phyloP scores from a whole-genome alignment of 2,329 filamentous ascomycete genomes.

The Arthroderma sp. region DNA sequence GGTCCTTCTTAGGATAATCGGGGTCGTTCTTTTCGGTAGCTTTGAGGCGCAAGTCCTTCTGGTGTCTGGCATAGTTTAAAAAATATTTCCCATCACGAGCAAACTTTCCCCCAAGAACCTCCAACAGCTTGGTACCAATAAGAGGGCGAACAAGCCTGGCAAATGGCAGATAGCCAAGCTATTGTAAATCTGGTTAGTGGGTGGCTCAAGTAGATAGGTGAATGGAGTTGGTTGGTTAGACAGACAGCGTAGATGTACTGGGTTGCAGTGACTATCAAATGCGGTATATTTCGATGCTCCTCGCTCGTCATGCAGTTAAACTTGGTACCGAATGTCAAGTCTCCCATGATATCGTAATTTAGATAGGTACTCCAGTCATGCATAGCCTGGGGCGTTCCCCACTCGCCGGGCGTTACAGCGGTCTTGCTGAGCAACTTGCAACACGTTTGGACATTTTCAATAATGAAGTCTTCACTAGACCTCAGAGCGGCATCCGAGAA shows the following conservation, averaged over 20 bases:
- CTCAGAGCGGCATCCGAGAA: conserved; percentile 20
- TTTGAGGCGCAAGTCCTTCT: conserved; percentile 34
- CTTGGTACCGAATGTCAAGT: conserved; percentile 24
- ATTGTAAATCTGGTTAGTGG: not conserved
- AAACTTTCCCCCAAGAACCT: conserved; percentile 10
- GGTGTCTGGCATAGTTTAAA: conserved; percentile 17
- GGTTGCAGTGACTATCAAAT: conserved; percentile 22
- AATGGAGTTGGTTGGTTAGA: not conserved
- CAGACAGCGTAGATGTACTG: conserved; percentile 14
- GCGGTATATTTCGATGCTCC: conserved; percentile 11
- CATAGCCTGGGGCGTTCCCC: conserved; percentile 17
- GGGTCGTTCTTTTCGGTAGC: conserved; percentile 14
- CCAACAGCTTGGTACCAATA: conserved; percentile 9
- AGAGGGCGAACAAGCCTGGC: conserved; percentile 8
- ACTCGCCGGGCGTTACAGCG: conserved; percentile 12
- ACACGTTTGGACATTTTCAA: conserved; percentile 10
- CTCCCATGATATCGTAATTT: conserved; percentile 27
- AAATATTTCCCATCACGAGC: conserved; percentile 9
- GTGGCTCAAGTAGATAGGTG: not conserved
- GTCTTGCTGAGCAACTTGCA: conserved; percentile 9
- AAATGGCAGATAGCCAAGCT: conserved; percentile 13
- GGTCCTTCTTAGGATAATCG: conserved; percentile 31
- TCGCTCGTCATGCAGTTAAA: conserved; percentile 22
- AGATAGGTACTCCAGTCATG: conserved; percentile 20
- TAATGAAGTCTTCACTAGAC: conserved; percentile 12